These are phyloP conservation scores for Aspergillus persii DNA, from an alignment of 2,329 filamentous ascomycete species.

Conservation along the genomic window DNA sequence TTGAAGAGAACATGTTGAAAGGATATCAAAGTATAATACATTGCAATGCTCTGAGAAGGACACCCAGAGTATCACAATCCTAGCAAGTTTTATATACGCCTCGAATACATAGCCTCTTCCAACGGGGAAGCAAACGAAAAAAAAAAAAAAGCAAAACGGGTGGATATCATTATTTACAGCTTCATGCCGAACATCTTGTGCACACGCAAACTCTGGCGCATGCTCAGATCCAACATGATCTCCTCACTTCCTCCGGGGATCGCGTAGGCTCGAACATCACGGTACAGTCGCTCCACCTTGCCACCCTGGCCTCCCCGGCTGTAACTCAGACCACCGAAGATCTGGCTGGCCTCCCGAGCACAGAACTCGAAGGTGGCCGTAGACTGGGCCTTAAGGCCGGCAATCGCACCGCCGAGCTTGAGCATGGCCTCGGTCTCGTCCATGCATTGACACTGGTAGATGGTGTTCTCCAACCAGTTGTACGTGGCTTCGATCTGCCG, in stretches of 20 bases:
- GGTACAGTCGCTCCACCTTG: slow-evolving; percentile 91
- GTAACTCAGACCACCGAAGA: slow-evolving; percentile 93
- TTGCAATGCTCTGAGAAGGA: not conserved
- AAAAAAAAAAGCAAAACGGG: not conserved
- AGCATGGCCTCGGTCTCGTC: slow-evolving; percentile 93
- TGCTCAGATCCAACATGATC: slow-evolving; percentile 97
- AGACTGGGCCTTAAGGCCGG: slow-evolving; percentile 86
- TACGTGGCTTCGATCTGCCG: slow-evolving; percentile 96
- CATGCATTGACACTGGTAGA: slow-evolving; percentile 93
- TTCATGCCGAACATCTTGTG: slow-evolving; percentile 95
- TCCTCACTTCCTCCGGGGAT: slow-evolving; percentile 95
- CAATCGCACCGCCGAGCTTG: slow-evolving; percentile 90
- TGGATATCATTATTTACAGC: slow-evolving; percentile 55
- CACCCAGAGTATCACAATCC: not conserved
- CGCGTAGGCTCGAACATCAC: slow-evolving; percentile 93
- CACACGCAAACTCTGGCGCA: slow-evolving; percentile 84
- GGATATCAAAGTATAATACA: not conserved
- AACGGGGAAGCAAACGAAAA: not conserved
- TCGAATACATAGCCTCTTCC: not conserved
- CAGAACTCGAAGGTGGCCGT: slow-evolving; percentile 98
- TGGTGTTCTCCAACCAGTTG: slow-evolving; percentile 92
- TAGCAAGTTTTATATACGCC: not conserved
- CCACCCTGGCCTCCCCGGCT: slow-evolving; percentile 89
- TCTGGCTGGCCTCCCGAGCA: slow-evolving; percentile 92
- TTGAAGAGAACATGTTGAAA: not conserved